Conservation (phyloP, 2,329 filamentous ascomycete species). For the Phaeosphaeriaceae sp. region DNA sequence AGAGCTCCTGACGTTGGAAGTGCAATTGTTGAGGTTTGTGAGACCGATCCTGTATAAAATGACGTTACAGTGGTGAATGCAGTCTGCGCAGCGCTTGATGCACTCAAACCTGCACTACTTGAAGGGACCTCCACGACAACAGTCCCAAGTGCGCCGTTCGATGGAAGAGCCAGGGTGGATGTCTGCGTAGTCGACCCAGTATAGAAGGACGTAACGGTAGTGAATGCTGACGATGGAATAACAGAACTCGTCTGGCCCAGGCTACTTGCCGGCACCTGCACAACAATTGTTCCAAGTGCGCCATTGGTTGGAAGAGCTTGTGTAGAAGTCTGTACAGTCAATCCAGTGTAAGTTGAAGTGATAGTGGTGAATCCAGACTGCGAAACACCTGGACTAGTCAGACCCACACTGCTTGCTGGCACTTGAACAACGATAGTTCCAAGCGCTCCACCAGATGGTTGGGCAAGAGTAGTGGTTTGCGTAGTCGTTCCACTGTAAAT, state of each 20-base stretch:
- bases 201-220: conserved; percentile 2
- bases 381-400: not conserved
- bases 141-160: not conserved
- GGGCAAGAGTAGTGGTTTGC: not conserved
- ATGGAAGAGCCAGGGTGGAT: not conserved
- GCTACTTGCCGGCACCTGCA: not conserved
- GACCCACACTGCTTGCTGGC: not conserved
- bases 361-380: not conserved
- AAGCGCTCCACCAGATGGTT: not conserved
- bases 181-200: not conserved
- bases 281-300: not conserved
- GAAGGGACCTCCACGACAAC: not conserved
- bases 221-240: not conserved
- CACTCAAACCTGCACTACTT: not conserved
- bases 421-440: not conserved
- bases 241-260: not conserved
- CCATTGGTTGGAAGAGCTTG: not conserved
- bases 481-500: not conserved
- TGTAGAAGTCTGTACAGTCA: not conserved
- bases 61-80: conserved; percentile 1
- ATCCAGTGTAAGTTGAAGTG: conserved; percentile 2
- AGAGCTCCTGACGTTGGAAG: not conserved
- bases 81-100: not conserved
- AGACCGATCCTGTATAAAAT: not conserved
- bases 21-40: not conserved